Evolutionary conservation across 1,139 yeast genomes (phyloP), one percentile per base, ranked within the genome.

Genomic region (Candida sanyaensis): DNA sequence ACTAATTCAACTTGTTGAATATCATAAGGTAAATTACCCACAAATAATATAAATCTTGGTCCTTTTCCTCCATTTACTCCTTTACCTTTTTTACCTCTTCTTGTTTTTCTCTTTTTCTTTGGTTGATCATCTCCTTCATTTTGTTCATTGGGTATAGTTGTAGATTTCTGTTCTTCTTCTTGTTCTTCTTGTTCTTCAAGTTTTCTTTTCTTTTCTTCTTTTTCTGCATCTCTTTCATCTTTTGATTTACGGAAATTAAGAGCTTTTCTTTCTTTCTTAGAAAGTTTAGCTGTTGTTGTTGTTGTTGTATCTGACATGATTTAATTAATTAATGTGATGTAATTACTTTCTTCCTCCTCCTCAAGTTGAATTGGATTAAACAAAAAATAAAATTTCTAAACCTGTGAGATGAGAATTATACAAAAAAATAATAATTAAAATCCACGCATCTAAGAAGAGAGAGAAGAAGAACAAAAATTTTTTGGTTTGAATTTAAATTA

Each of bases 1-100:
- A 73, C 68, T 34, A 93, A 66, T 51, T 88, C 90, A 5, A 78
- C 77, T 48, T 80, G 81, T 1, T 83, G 76, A 27, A 84, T 69
- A 52, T 84, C 84, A 64, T 82, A 89, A 2, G 98, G 96, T 50
- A 93, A 73, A 60, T 92, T 91, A 10, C 99, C 99, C n/a, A 91
- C 91, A 67, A 93, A 93, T 38, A 93, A 68, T 46, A 93, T 80
- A 60, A 88, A 91, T 58, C 96, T 71, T 36, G 90, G 88, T 0
- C 86, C 86, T 45, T 67, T 69, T 10, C 79, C 78, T 13, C 67
- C 70, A 51, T 75, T 73, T 5, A 65, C 69, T 12, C 80, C 82
- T 68, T 75, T 81, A 24, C 88, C 88, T 54, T 83, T 84, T 66
- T 84, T 84, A 23, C 92, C 91, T 69, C 92, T 74, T 70, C 93